Conservation (phyloP, 495 filamentous ascomycete genomes). For the Trichoderma gamsii region DNA sequence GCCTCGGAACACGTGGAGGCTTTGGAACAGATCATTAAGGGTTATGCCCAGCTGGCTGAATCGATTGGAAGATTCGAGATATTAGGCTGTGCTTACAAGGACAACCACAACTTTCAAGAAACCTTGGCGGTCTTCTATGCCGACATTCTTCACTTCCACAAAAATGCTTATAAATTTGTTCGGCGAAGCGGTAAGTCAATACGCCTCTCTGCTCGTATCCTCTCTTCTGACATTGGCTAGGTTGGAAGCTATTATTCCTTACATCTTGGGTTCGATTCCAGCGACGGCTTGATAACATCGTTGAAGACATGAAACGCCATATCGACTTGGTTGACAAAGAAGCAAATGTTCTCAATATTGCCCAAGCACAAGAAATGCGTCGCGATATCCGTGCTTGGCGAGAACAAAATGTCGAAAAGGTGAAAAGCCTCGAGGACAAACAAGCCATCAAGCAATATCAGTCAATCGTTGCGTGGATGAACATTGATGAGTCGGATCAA, state of each 20-base stretch:
- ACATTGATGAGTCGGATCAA: constrained; percentile 28
- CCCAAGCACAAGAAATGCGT: constrained; percentile 22
- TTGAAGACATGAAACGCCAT: constrained; percentile 34
- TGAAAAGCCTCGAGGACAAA: constrained; percentile 21
- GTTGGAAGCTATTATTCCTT: constrained; percentile 40
- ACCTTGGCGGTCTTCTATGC: constrained; percentile 37
- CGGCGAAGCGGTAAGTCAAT: constrained; percentile 29
- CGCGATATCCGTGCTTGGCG: constrained; percentile 21
- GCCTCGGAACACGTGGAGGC: constrained; percentile 31
- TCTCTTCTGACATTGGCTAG: constrained; percentile 20
- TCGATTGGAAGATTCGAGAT: constrained; percentile 34
- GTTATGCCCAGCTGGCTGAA: constrained; percentile 36
- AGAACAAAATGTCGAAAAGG: constrained; percentile 21
- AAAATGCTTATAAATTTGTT: constrained; percentile 41
- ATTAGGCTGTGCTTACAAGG: constrained; percentile 25
- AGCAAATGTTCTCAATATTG: constrained; percentile 25
- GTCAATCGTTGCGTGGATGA: constrained; percentile 26
- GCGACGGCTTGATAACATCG: constrained; percentile 31
- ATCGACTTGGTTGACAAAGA: constrained; percentile 34
- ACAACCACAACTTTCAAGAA: constrained; percentile 32
- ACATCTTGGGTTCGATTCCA: constrained; percentile 39
- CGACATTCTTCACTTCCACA: constrained; percentile 42
- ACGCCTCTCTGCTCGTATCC: not conserved
- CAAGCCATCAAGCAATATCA: constrained; percentile 22
- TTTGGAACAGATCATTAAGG: constrained; percentile 37